Base-by-base conservation (phyloP, 495 filamentous ascomycete genomes). In the Penicillium riverlandense region DNA sequence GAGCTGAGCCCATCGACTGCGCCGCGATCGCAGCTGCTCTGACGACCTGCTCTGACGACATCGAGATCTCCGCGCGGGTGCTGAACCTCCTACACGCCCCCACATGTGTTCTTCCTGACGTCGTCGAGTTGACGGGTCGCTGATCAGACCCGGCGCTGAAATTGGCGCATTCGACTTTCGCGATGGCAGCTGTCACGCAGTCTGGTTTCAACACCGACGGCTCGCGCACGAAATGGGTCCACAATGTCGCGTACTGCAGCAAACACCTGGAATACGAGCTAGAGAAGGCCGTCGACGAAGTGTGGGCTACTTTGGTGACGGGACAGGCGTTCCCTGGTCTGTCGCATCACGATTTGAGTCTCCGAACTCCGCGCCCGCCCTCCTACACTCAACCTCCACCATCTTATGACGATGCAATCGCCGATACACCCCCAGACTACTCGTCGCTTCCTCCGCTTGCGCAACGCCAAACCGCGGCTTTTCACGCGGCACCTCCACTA, bases 391-490 rank as follows among this genome's bases (percentile, higher is more conserved):
- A 39, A 15, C 59, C 63, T 8, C 71, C 71, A 22, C 71, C 71
- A 16, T 53, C 70, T 11, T 76, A 76, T 52, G 53, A 61, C 28
- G 64, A 72, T 44, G 65, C 67, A 15, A 38, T 69, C 29, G 52
- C 43, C 29, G 70, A 75, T 54, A 51, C 61, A 6, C 71, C 71
- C 35, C 71, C 72, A 6, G 63, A 62, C 44, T 75, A 74, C 49
- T 49, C 53, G 33, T 34, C 46, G 12, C 36, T 61, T 14, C 59
- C 65, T n/a, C 50, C 52, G 10, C 46, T 59, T n/a, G 65, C 63
- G 10, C 45, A 58, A 31, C 50, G 48, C 15, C 63, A 54, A 41
- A 42, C 44, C 1, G 9, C 48, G 6, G 13, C 29, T 6, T 30
- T 43, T 11, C 41, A 54, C 1, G 47, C 45, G 7, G 54, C 49